These are phyloP conservation scores for Salix caprea DNA, from an alignment of 345 rosid genomes.

Conservation along the genomic window DNA sequence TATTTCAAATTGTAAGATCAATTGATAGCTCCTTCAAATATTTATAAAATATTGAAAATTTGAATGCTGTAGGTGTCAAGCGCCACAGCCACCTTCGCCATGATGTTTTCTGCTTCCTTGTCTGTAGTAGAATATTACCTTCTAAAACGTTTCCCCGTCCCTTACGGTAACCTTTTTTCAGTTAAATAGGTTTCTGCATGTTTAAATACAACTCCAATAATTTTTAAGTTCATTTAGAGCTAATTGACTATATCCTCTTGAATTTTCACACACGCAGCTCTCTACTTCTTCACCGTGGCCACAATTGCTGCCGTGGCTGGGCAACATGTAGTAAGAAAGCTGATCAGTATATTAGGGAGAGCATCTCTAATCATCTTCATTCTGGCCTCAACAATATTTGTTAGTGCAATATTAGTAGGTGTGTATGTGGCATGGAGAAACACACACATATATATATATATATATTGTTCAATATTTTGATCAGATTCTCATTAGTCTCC, in stretches of 20 bases:
- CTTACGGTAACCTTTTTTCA: constrained; percentile 47
- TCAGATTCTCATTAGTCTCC: background rate
- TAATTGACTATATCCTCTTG: too few species aligned
- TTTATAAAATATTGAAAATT: too few species aligned
- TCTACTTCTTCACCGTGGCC: constrained; percentile 23
- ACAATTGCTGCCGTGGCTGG: constrained; percentile 19
- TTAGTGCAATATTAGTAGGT: constrained; percentile 22
- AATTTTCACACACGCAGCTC: constrained; percentile 10
- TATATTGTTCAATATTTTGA: background rate
- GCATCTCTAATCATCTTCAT: constrained; percentile 26
- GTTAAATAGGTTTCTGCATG: too few species aligned
- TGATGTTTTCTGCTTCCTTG: constrained; percentile 84
- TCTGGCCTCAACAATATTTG: constrained; percentile 18
- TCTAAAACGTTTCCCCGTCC: constrained; percentile 74
- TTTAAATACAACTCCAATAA: background rate
- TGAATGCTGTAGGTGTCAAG: constrained; percentile 50
- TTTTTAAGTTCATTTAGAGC: background rate
- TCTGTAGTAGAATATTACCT: constrained; percentile 84
- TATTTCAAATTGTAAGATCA: background rate
- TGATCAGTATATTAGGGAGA: constrained; percentile 19
- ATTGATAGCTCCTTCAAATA: background rate
- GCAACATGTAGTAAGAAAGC: constrained; percentile 17
- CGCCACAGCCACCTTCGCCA: constrained; percentile 83
- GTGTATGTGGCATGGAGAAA: background rate
- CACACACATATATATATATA: too few species aligned